Conservation (phyloP, 1,139 yeast species). For the Zhuliangozyma blackwelliae region DNA sequence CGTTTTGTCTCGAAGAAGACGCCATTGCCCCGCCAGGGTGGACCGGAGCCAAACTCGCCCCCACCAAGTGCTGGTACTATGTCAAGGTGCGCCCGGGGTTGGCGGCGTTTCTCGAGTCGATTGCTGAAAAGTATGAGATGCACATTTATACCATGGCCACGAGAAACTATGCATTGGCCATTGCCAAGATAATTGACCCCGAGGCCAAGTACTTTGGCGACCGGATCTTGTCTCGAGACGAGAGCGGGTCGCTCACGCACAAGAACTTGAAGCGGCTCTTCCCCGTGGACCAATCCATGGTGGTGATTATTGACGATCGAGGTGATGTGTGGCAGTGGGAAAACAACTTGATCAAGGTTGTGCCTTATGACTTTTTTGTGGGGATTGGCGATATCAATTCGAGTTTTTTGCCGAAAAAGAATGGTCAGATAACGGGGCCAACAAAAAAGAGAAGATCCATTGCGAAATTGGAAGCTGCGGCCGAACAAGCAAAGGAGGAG, state of each 20-base stretch:
- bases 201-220: slow-evolving; percentile 83
- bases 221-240: slow-evolving; percentile 87
- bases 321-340: slow-evolving; percentile 99
- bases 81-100: slow-evolving; percentile 92
- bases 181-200: slow-evolving; percentile 91
- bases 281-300: slow-evolving; percentile 97
- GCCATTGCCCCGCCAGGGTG: slow-evolving; percentile 54
- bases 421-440: slow-evolving; percentile 66
- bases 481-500: slow-evolving; percentile 10
- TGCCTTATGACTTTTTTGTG: slow-evolving; percentile 92
- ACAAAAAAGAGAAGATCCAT: slow-evolving; percentile 57
- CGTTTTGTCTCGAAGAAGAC: slow-evolving; percentile 77
- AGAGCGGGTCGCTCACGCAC: slow-evolving; percentile 88
- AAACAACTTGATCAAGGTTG: slow-evolving; percentile 82
- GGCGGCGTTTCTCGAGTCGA: slow-evolving; percentile 59
- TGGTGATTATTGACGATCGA: slow-evolving; percentile 92
- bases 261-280: slow-evolving; percentile 84
- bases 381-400: slow-evolving; percentile 98
- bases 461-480: slow-evolving; percentile 43
- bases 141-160: slow-evolving; percentile 99
- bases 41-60: slow-evolving; percentile 55
- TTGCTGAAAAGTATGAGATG: slow-evolving; percentile 71
- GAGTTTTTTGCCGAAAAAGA: slow-evolving; percentile 80
- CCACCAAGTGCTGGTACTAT: slow-evolving; percentile 76
- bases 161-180: slow-evolving; percentile 83